Conservation (phyloP, 148 eudicot genomes). For the Vaccinium darrowii region DNA sequence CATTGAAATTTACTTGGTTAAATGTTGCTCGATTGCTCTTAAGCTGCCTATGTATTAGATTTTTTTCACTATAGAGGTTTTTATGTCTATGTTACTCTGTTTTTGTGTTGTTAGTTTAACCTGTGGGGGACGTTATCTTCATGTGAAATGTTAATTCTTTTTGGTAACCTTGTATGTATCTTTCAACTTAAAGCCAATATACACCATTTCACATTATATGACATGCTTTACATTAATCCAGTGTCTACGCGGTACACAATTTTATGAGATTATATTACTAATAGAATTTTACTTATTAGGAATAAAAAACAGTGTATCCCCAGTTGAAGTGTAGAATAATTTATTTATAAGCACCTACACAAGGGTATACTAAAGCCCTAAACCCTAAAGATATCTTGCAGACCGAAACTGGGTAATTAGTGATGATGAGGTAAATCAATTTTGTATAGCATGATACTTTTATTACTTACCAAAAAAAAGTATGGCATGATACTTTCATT, state of each 20-base stretch:
- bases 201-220: not conserved
- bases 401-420: too few relatives aligned
- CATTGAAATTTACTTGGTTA: not conserved
- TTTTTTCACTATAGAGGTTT: not conserved
- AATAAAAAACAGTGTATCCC: not conserved
- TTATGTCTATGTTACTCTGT: not conserved
- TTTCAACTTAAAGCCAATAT: not conserved
- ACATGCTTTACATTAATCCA: not conserved
- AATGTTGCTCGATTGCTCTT: not conserved
- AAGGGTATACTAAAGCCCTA: too few relatives aligned
- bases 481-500: too few relatives aligned
- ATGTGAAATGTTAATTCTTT: not conserved
- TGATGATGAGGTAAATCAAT: too few relatives aligned
- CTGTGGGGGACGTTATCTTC: not conserved
- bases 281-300: not conserved
- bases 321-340: not conserved
- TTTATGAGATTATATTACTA: not conserved
- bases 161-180: slow-evolving; percentile 3
- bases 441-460: too few relatives aligned
- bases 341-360: not conserved
- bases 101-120: not conserved
- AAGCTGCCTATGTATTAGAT: not conserved
- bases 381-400: too few relatives aligned
- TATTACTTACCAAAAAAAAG: too few relatives aligned
- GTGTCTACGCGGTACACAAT: not conserved